Conservation (phyloP, 179 eudicot species). For the Beta lomatogona region DNA sequence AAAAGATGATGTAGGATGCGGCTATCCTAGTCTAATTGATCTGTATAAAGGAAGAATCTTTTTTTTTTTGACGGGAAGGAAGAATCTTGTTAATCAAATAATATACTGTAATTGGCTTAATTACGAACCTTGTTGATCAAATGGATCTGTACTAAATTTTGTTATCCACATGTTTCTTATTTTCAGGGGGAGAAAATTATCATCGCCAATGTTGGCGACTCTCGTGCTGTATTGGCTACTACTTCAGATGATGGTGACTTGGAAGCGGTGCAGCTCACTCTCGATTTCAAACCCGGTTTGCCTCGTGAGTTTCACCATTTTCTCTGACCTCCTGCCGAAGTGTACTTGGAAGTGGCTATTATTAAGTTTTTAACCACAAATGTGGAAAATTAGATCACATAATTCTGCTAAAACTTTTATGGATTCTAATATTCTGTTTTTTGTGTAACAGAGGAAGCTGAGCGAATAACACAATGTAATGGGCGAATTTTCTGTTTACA, state of each 20-base stretch:
- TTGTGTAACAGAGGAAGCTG: slow-evolving; percentile 73
- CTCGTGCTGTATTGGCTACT: slow-evolving; percentile 90
- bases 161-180: slow-evolving; percentile 1
- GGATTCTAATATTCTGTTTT: slow-evolving; percentile 12
- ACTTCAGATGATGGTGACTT: slow-evolving; percentile 66
- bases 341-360: background rate
- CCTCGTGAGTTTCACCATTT: slow-evolving; percentile 66
- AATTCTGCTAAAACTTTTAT: background rate
- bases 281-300: slow-evolving; percentile 84
- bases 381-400: background rate
- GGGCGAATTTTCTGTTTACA: slow-evolving; percentile 76
- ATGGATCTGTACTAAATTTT: background rate
- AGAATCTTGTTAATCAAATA: background rate
- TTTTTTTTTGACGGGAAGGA: too few species aligned
- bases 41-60: background rate
- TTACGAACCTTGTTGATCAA: background rate
- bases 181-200: slow-evolving; percentile 65
- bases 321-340: background rate
- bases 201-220: slow-evolving; percentile 87
- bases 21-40: background rate
- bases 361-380: background rate
- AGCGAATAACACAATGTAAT: slow-evolving; percentile 71
- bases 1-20: background rate
- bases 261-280: slow-evolving; percentile 78
- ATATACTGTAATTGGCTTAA: background rate